Evolutionary conservation across 768 basidiomycete species (phyloP), one percentile per base, ranked within the genome.

Genomic region (Amanita pseudoporphyria): DNA sequence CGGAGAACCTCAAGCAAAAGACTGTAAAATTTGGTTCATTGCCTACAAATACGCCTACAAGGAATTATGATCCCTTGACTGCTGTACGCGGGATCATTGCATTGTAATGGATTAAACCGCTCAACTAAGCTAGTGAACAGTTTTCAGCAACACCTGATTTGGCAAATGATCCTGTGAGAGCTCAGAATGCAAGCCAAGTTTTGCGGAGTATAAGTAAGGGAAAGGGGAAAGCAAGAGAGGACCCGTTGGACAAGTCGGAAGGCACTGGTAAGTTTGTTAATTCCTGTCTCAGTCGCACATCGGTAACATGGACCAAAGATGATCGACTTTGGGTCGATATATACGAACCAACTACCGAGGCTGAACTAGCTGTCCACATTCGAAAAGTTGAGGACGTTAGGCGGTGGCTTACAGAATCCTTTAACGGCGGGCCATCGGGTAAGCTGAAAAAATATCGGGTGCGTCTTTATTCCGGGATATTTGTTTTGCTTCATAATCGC

Each of bases 341-440:
- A 32, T 79, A 82, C 54, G 77, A 81, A 59, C 82, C 82, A 18
- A 69, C 55, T 2, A 70, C 76, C 7, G 80, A 81, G 67, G 79
- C 74, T 35, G 80, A 88, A 33, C 67, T 93, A 6, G 86, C 86
- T 3, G 84, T 93, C 31, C 87, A 94, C 65, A 75, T 79, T 49
- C 75, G 74, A 19, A 92, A 91, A 62, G 79, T 91, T 0, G 80
- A 84, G 45, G 82, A 87, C 52, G 82, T 91, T 6, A 76, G 84
- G 4, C 68, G 72, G 32, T 92, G 88, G 88, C 60, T 92, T 0
- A 52, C 61, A 0, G 88, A 90, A 56, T 84, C 89, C 1, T 77
- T 85, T 32, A 76, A 79, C 1, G 83, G 80, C 1, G 81, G 81
- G 0, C 77, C 78, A 4, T 77, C 77, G 0, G 77, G 77, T 0